Conservation (phyloP, 1,139 yeast species). For the Barnettozyma hawaiiensis region DNA sequence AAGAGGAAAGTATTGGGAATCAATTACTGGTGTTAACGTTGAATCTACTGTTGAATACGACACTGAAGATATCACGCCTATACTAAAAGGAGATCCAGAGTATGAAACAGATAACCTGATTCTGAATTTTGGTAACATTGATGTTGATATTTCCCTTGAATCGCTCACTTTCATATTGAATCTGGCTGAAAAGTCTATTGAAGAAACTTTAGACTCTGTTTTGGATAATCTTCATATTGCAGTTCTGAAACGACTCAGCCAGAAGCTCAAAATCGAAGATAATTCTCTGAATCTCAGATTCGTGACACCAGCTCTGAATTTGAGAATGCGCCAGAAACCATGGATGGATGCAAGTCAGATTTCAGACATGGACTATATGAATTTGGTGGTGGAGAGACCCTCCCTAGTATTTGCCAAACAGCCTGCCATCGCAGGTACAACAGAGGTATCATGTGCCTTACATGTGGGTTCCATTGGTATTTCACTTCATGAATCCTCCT, state of each 20-base stretch:
- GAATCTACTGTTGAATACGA: slow-evolving; percentile 37
- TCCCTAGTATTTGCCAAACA: slow-evolving; percentile 16
- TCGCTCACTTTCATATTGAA: slow-evolving; percentile 32
- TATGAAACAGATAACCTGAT: slow-evolving; percentile 52
- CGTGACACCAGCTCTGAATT: slow-evolving; percentile 37
- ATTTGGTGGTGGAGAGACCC: slow-evolving; percentile 12
- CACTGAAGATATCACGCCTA: slow-evolving; percentile 42
- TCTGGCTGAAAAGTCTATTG: slow-evolving; percentile 31
- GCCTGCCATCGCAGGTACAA: background rate
- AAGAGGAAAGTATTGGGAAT: slow-evolving; percentile 9
- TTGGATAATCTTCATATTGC: slow-evolving; percentile 64
- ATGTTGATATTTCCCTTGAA: slow-evolving; percentile 36
- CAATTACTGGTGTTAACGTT: slow-evolving; percentile 19
- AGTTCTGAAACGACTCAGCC: slow-evolving; percentile 43
- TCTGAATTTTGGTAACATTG: slow-evolving; percentile 44
- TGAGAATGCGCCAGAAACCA: slow-evolving; percentile 2
- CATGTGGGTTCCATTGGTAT: slow-evolving; percentile 11
- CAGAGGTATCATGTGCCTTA: slow-evolving; percentile 14
- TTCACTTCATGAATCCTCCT: slow-evolving; percentile 6
- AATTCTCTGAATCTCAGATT: slow-evolving; percentile 44
- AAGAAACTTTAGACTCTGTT: slow-evolving; percentile 34
- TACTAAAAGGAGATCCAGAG: slow-evolving; percentile 36
- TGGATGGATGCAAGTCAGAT: slow-evolving; percentile 12
- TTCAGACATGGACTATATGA: slow-evolving; percentile 9
- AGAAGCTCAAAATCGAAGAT: slow-evolving; percentile 34